Percentiles rank a stretch among this genome's conserved stretches.
These are phyloP conservation scores for Colletotrichum sidae DNA, from an alignment of 2,329 filamentous ascomycete species.

Conservation along the genomic window DNA sequence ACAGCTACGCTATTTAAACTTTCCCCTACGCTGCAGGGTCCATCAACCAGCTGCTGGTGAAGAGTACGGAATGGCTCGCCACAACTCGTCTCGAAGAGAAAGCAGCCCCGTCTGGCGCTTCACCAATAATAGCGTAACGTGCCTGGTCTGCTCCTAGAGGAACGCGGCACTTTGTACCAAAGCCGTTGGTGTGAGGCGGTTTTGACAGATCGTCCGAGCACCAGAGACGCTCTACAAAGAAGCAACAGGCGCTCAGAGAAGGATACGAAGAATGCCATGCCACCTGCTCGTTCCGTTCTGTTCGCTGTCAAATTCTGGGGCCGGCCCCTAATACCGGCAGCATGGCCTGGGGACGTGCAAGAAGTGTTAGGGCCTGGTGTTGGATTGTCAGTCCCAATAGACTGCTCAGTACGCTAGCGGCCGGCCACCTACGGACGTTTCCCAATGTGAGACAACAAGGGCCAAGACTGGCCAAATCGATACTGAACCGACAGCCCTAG, in stretches of 20 bases:
- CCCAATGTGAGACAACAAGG: background rate
- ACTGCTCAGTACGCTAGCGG: no score
- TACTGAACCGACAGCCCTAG: no score
- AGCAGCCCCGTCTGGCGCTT: background rate
- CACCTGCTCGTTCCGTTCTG: constrained; percentile 18
- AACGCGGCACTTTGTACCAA: constrained; percentile 13
- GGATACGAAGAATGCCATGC: constrained; percentile 23
- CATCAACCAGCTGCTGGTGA: constrained; percentile 10
- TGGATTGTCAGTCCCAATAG: no score
- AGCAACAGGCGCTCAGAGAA: constrained; percentile 16
- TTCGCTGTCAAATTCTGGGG: constrained; percentile 5
- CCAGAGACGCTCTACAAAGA: constrained; percentile 5
- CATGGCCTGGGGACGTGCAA: background rate
- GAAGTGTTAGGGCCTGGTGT: no score
- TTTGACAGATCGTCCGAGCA: constrained; percentile 15
- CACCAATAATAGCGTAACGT: constrained; percentile 10
- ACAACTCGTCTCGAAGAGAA: background rate
- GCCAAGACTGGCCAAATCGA: background rate
- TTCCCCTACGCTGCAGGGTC: constrained; percentile 34
- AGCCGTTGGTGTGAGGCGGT: constrained; percentile 10
- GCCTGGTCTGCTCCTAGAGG: constrained; percentile 8
- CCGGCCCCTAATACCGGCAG: background rate
- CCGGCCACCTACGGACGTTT: background rate
- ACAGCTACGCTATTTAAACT: constrained; percentile 31
- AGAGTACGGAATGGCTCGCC: constrained; percentile 5